Evolutionary conservation across 192 early-diverging fungal genomes (phyloP).

Genomic region (Chytriomyces hyalinus): DNA sequence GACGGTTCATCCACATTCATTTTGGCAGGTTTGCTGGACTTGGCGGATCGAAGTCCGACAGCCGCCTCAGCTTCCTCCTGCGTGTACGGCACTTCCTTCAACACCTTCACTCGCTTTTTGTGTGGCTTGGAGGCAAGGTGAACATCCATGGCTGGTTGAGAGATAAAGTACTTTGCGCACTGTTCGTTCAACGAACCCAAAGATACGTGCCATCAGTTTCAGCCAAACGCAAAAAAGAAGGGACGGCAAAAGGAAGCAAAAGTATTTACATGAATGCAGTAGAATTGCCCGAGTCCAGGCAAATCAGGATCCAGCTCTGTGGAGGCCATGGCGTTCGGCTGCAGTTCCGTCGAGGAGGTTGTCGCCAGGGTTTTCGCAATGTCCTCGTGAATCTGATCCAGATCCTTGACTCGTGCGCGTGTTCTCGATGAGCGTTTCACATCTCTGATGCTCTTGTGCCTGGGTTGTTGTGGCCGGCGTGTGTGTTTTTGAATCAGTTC

Average conservation of each 20-base stretch:
- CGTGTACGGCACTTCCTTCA: slow-evolving; percentile 85
- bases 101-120: slow-evolving; percentile 84
- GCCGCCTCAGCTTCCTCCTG: slow-evolving; percentile 78
- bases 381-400: slow-evolving; percentile 95
- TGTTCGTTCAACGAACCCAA: background rate
- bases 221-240: background rate
- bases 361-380: slow-evolving; percentile 64
- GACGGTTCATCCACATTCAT: slow-evolving; percentile 26
- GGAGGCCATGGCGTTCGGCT: slow-evolving; percentile 38
- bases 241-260: background rate
- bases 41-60: slow-evolving; percentile 52
- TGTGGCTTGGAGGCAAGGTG: slow-evolving; percentile 85
- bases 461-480: slow-evolving; percentile 23
- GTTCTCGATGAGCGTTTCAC: slow-evolving; percentile 81
- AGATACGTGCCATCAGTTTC: background rate
- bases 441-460: slow-evolving; percentile 73
- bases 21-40: slow-evolving; percentile 19
- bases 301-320: slow-evolving; percentile 78
- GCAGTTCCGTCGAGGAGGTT: background rate
- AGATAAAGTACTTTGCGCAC: slow-evolving; percentile 77
- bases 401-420: slow-evolving; percentile 84
- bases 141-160: slow-evolving; percentile 59
- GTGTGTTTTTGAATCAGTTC: too few relatives aligned
- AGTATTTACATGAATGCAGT: slow-evolving; percentile 73
- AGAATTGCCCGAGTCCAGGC: slow-evolving; percentile 89